A percentile compares a stretch with the other conserved stretches of the same genome.
phyloP scores from a whole-genome alignment of 2,329 filamentous ascomycete species.

The Ophiostoma fasciatum region DNA sequence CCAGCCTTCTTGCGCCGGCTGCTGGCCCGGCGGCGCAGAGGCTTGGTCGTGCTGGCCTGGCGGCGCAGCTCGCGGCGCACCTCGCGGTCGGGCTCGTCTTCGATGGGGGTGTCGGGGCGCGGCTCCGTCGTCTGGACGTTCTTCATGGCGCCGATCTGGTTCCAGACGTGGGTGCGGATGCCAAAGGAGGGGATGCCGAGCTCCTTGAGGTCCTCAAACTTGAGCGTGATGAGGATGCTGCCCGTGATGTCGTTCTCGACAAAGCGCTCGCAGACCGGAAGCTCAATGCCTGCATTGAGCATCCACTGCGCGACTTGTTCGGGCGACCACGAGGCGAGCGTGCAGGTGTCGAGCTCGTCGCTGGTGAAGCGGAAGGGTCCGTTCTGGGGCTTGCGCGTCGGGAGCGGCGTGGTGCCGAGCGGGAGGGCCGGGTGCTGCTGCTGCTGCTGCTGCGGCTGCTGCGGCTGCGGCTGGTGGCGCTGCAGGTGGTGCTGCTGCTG shows the following conservation, averaged over 20 bases:
- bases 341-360: conserved; percentile 40
- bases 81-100: conserved; percentile 40
- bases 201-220: conserved; percentile 77
- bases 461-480: no score
- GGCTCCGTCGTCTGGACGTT: conserved; percentile 37
- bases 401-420: conserved; percentile 23
- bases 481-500: background rate
- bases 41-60: no score
- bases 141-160: conserved; percentile 58
- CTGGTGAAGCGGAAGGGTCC: conserved; percentile 43
- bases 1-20: conserved; percentile 21
- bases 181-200: conserved; percentile 70
- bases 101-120: conserved; percentile 43
- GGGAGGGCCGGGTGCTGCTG: conserved; percentile 19
- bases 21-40: conserved; percentile 26
- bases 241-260: conserved; percentile 87
- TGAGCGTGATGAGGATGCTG: conserved; percentile 72
- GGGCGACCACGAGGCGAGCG: conserved; percentile 54
- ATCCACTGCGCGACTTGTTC: conserved; percentile 76
- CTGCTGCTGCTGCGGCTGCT: background rate
- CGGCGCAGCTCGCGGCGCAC: conserved; percentile 27
- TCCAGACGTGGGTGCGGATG: conserved; percentile 66
- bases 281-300: conserved; percentile 68
- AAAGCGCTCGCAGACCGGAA: conserved; percentile 66
- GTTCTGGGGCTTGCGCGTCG: conserved; percentile 17